Evolutionary conservation across 2,329 filamentous ascomycete genomes (phyloP).

Genomic region (Xylaria multiplex): DNA sequence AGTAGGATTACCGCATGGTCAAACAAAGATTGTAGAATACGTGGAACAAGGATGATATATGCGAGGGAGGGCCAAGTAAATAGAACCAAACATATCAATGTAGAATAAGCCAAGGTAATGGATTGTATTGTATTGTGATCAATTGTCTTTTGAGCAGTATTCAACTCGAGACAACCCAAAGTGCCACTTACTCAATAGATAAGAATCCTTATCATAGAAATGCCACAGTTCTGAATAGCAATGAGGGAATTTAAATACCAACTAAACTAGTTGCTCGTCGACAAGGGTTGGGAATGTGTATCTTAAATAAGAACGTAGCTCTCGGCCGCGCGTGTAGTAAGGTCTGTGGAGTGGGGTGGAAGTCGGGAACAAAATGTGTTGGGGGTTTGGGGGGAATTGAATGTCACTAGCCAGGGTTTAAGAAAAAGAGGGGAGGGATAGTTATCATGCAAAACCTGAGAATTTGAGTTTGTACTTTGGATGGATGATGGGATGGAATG

Average conservation of each 20-base stretch:
- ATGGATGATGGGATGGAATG: background rate
- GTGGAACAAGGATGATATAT: background rate
- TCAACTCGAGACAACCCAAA: background rate
- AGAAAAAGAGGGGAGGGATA: background rate
- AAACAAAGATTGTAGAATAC: background rate
- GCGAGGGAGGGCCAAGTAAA: background rate
- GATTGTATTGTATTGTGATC: background rate
- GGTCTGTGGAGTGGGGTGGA: constrained; percentile 10
- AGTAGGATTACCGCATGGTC: background rate
- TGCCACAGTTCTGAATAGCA: background rate
- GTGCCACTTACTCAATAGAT: constrained; percentile 12
- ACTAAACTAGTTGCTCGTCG: background rate
- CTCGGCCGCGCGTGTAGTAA: constrained; percentile 11
- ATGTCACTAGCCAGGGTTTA: background rate
- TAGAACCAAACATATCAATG: background rate
- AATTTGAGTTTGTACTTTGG: background rate
- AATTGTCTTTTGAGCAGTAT: background rate
- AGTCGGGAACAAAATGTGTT: background rate
- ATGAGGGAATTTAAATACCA: background rate
- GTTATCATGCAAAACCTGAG: background rate
- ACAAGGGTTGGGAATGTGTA: constrained; percentile 1
- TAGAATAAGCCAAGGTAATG: background rate
- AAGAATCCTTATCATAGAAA: background rate
- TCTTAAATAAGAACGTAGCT: background rate
- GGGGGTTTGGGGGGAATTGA: background rate